Conservation (phyloP, 257 asterid genomes). For the Solanum pinnatisectum region DNA sequence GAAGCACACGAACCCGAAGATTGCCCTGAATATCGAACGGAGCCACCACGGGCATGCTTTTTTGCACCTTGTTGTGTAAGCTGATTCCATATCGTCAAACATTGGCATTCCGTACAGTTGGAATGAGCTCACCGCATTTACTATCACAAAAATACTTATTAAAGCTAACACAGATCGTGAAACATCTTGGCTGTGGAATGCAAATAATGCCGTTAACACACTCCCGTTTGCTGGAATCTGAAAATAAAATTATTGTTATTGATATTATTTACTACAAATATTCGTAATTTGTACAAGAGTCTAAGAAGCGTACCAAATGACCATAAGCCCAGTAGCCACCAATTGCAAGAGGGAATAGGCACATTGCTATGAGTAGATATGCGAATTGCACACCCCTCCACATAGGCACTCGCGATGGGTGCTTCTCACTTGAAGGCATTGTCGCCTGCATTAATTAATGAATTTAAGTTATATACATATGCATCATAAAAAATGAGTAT, state of each 20-base stretch:
- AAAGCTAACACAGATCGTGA: constrained; percentile 31
- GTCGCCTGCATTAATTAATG: constrained; percentile 45
- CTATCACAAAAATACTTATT: constrained; percentile 45
- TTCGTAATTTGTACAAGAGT: neutral
- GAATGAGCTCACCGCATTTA: constrained; percentile 69
- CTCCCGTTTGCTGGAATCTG: constrained; percentile 75
- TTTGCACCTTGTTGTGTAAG: constrained; percentile 42
- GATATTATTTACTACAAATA: neutral
- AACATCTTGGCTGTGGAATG: constrained; percentile 52
- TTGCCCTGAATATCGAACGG: constrained; percentile 34
- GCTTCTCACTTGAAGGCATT: constrained; percentile 91
- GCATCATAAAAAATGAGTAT: too few species aligned
- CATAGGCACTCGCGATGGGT: constrained; percentile 85
- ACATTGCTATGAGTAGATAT: constrained; percentile 51
- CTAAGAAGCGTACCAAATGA: constrained; percentile 22
- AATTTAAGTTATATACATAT: neutral
- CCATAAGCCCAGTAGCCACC: constrained; percentile 95
- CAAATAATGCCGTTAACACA: constrained; percentile 52
- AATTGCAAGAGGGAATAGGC: constrained; percentile 72
- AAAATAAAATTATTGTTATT: neutral
- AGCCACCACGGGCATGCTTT: constrained; percentile 88
- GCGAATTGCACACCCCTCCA: constrained; percentile 84
- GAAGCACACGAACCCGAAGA: constrained; percentile 52
- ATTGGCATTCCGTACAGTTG: constrained; percentile 84
- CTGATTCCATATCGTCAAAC: constrained; percentile 70